These are phyloP conservation scores for Lentinula edodes DNA, from an alignment of 768 basidiomycete species.

Conservation along the genomic window DNA sequence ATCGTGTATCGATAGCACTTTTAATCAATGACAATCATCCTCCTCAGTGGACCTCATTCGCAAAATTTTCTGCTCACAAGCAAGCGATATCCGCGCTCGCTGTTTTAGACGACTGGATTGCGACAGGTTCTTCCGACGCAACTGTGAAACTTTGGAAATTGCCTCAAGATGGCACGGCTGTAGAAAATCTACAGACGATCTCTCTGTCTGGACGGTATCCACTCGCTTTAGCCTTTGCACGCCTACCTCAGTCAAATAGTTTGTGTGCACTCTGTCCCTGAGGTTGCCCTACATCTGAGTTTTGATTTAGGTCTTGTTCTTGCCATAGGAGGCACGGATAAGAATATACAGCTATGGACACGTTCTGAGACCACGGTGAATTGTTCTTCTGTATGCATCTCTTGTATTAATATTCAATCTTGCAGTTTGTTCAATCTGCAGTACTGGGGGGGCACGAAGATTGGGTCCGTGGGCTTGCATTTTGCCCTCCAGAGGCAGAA, in stretches of 20 bases:
- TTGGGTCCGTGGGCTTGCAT: constrained; percentile 84
- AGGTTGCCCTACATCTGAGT: not conserved
- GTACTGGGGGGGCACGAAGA: constrained; percentile 86
- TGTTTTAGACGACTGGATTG: constrained; percentile 40
- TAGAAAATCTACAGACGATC: constrained; percentile 49
- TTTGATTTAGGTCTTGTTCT: constrained; percentile 50
- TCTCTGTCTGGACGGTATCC: constrained; percentile 67
- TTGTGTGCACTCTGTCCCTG: constrained; percentile 8
- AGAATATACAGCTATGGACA: constrained; percentile 72
- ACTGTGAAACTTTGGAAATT: constrained; percentile 67
- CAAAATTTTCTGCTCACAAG: constrained; percentile 52
- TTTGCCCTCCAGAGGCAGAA: constrained; percentile 33
- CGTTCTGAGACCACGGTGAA: constrained; percentile 53
- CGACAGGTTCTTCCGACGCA: constrained; percentile 83
- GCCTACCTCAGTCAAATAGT: constrained; percentile 71
- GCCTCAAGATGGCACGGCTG: not conserved
- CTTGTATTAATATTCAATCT: not conserved
- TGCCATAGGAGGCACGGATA: constrained; percentile 82
- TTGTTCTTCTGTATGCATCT: not conserved
- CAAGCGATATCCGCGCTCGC: constrained; percentile 68
- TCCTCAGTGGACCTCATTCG: constrained; percentile 51
- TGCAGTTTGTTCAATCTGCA: constrained; percentile 56
- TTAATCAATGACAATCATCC: not conserved
- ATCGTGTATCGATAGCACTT: constrained; percentile 9
- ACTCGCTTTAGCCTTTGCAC: constrained; percentile 56